phyloP scores from a whole-genome alignment of 2,329 filamentous ascomycete species.

The Niveomyces coronatus region DNA sequence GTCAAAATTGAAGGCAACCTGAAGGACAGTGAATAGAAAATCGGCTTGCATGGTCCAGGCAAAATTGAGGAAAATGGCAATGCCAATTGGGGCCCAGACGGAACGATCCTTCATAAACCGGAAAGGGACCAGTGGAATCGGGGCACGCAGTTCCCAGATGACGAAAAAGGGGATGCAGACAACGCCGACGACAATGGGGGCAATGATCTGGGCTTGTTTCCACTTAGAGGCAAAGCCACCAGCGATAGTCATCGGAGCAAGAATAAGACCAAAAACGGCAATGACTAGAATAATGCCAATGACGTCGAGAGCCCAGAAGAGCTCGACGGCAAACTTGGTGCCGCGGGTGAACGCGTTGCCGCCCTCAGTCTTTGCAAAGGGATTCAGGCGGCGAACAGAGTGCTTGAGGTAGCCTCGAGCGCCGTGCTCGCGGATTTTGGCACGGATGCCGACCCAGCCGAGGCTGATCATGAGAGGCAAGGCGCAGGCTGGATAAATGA shows the following conservation, averaged over 20 bases:
- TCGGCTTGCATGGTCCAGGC: constrained; percentile 54
- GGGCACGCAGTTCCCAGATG: constrained; percentile 35
- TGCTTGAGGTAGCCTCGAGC: constrained; percentile 29
- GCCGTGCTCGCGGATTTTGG: constrained; percentile 33
- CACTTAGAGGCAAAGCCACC: constrained; percentile 31
- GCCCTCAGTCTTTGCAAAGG: constrained; percentile 1
- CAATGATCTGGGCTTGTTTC: constrained; percentile 29
- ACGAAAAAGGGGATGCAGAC: constrained; percentile 41
- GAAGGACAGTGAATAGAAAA: constrained; percentile 52
- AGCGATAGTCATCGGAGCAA: constrained; percentile 35
- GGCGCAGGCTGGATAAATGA: constrained; percentile 50
- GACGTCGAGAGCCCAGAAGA: constrained; percentile 37
- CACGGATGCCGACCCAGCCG: constrained; percentile 38
- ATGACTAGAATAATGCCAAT: constrained; percentile 35
- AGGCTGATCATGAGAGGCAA: constrained; percentile 46
- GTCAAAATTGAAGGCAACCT: constrained; percentile 51
- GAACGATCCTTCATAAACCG: constrained; percentile 49
- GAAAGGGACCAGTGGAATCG: constrained; percentile 50
- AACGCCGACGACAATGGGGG: constrained; percentile 34
- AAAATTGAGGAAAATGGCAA: constrained; percentile 46
- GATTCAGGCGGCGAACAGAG: constrained; percentile 21
- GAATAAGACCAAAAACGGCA: constrained; percentile 35
- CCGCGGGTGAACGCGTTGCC: not conserved
- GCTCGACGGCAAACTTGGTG: constrained; percentile 21
- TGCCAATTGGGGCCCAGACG: constrained; percentile 53